Conservation (phyloP, 371 early-diverging fungal genomes). For the Actinomucor elegans region DNA sequence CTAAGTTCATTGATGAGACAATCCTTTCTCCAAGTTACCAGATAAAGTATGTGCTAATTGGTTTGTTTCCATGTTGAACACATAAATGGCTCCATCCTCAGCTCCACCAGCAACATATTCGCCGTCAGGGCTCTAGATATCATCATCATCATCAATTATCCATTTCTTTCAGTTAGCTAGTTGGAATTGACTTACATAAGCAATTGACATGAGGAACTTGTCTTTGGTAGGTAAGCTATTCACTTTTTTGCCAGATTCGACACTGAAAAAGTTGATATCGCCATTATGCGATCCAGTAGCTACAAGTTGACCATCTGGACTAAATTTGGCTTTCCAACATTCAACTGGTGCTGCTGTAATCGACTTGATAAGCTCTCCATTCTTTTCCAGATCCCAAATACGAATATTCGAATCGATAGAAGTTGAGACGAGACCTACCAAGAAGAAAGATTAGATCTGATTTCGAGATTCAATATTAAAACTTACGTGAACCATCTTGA, state of each 20-base stretch:
- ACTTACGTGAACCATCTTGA: slow-evolving; percentile 62
- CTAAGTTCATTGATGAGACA: no score
- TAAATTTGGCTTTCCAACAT: slow-evolving; percentile 76
- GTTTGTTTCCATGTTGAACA: slow-evolving; percentile 72
- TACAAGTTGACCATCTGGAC: slow-evolving; percentile 70
- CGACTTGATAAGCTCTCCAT: slow-evolving; percentile 45
- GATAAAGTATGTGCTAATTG: slow-evolving; percentile 68
- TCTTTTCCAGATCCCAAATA: slow-evolving; percentile 72
- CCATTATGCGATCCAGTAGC: slow-evolving; percentile 80
- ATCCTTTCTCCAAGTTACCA: no score
- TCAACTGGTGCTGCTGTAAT: slow-evolving; percentile 73
- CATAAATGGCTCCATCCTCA: slow-evolving; percentile 74
- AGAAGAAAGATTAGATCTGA: background rate
- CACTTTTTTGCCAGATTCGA: slow-evolving; percentile 66
- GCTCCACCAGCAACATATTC: slow-evolving; percentile 75
- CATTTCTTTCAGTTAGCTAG: no score
- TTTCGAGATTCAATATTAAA: background rate
- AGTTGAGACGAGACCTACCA: slow-evolving; percentile 67
- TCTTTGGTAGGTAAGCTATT: slow-evolving; percentile 65
- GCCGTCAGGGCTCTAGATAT: slow-evolving; percentile 72
- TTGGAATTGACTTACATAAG: slow-evolving; percentile 74
- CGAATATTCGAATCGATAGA: slow-evolving; percentile 79
- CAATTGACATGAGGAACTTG: slow-evolving; percentile 76
- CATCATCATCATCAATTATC: no score
- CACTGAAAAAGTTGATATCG: slow-evolving; percentile 64